Percentiles rank a stretch among this genome's conserved stretches.
Evolutionary conservation across 495 filamentous ascomycete species (phyloP).

Genomic region (Trichoderma orchidacearum): DNA sequence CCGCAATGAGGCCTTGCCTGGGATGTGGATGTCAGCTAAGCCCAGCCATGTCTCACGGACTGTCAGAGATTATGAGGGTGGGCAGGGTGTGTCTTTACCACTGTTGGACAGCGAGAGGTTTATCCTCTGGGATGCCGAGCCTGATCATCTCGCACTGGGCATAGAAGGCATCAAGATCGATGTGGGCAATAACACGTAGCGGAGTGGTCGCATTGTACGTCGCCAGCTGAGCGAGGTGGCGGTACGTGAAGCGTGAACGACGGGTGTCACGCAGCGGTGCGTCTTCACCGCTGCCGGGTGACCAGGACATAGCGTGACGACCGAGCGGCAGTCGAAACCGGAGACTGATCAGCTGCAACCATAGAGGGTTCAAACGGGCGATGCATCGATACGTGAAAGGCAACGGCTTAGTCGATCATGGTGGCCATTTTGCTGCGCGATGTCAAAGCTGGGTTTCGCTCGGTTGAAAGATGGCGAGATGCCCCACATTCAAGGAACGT

Average conservation of each 20-base stretch:
- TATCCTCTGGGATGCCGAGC: constrained; percentile 54
- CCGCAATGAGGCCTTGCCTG: constrained; percentile 72
- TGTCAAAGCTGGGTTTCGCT: neutral
- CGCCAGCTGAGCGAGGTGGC: constrained; percentile 63
- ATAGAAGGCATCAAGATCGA: constrained; percentile 97
- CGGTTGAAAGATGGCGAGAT: no score
- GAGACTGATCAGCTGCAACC: neutral
- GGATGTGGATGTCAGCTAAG: neutral
- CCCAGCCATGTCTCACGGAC: no score
- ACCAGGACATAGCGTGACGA: neutral
- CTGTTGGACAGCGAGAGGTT: constrained; percentile 86
- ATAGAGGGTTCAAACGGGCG: neutral
- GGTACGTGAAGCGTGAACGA: constrained; percentile 69
- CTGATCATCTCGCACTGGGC: constrained; percentile 93
- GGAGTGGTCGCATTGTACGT: constrained; percentile 59
- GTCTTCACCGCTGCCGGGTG: neutral
- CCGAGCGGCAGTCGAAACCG: neutral
- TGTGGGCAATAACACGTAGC: constrained; percentile 75
- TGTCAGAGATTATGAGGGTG: neutral
- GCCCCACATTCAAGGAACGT: neutral
- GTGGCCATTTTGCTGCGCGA: no score
- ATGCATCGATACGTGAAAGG: neutral
- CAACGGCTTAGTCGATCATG: neutral
- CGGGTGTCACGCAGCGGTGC: neutral
- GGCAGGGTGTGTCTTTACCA: constrained; percentile 31